A percentile compares a stretch with the other conserved stretches of the same genome.
Evolutionary conservation across 495 filamentous ascomycete species (phyloP).

Genomic region (Neurospora sp.): DNA sequence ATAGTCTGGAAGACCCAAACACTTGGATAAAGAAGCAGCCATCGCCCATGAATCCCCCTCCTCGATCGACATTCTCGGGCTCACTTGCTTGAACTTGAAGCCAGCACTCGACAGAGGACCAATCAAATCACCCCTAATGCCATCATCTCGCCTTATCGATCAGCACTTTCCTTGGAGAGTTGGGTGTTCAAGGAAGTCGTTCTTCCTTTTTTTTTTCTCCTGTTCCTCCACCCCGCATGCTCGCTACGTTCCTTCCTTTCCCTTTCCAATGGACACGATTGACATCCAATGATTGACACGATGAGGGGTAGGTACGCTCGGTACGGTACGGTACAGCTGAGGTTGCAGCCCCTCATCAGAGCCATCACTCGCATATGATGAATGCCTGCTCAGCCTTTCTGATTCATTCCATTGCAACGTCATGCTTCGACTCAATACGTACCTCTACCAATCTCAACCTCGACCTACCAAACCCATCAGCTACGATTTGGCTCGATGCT

Average conservation of each 20-base stretch:
- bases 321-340: neutral
- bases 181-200: neutral
- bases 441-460: neutral
- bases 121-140: neutral
- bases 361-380: neutral
- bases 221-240: neutral
- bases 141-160: neutral
- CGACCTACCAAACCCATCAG: neutral
- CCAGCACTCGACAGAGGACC: neutral
- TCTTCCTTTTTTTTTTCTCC: neutral
- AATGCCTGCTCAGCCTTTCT: neutral
- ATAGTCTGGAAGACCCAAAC: neutral
- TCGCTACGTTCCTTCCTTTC: neutral
- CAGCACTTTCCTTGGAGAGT: neutral
- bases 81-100: neutral
- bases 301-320: neutral
- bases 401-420: neutral
- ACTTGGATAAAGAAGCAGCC: neutral
- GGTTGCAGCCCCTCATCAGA: neutral
- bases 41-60: neutral
- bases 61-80: neutral
- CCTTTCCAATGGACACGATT: neutral
- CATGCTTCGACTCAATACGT: neutral
- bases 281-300: neutral
- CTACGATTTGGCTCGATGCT: neutral